Evolutionary conservation across 106 monocot species (phyloP).

Genomic region (Dioscorea alata): DNA sequence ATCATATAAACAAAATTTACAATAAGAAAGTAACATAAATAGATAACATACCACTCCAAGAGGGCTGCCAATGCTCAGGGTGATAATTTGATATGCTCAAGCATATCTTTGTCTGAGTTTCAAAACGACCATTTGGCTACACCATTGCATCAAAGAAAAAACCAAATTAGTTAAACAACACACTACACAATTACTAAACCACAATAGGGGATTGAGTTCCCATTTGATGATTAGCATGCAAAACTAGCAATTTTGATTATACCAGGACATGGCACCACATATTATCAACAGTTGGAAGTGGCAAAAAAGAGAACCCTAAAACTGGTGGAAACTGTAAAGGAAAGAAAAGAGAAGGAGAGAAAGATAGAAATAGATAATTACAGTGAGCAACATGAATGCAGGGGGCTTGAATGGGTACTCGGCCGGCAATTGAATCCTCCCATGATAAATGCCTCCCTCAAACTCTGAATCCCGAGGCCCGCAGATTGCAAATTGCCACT

Average conservation of each 20-base stretch:
- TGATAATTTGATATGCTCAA: constrained; percentile 97
- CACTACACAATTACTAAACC: too few relatives aligned
- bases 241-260: too few relatives aligned
- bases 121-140: constrained; percentile 98
- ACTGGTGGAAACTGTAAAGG: too few relatives aligned
- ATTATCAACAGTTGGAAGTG: too few relatives aligned
- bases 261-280: too few relatives aligned
- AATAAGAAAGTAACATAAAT: not conserved
- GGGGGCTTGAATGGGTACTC: constrained; percentile 97
- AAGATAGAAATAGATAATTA: constrained; percentile 9
- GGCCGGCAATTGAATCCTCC: constrained; percentile 85
- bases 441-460: constrained; percentile 96
- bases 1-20: too few relatives aligned
- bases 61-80: constrained; percentile 99
- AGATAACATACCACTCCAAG: constrained; percentile 81
- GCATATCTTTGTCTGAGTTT: constrained; percentile 95
- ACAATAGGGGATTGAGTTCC: too few relatives aligned
- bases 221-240: too few relatives aligned
- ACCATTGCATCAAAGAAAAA: constrained; percentile 2
- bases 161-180: not conserved
- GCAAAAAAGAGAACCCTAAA: too few relatives aligned
- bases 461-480: constrained; percentile 90
- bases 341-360: not conserved
- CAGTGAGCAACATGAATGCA: constrained; percentile 83
- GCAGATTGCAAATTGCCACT: constrained; percentile 94